Evolutionary conservation across 495 filamentous ascomycete species (phyloP).

Genomic region (Viridothelium virens): DNA sequence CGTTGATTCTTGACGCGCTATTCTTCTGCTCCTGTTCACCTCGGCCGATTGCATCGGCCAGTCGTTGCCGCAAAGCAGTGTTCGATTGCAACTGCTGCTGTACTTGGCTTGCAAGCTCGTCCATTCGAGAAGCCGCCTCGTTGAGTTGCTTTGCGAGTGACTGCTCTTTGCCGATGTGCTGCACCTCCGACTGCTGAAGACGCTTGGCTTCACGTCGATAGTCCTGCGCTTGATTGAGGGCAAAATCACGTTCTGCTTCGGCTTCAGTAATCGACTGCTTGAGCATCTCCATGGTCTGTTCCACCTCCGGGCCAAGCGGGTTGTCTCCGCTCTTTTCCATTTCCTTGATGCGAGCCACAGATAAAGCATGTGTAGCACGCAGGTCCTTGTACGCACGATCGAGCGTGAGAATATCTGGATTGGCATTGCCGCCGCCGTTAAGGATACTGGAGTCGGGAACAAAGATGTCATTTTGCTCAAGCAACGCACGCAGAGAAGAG

Average conservation of each 20-base stretch:
- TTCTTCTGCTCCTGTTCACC: conserved; percentile 78
- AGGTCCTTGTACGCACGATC: conserved; percentile 73
- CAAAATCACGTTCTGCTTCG: conserved; percentile 52
- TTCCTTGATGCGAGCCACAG: conserved; percentile 48
- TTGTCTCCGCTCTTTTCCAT: conserved; percentile 39
- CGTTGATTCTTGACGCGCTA: conserved; percentile 70
- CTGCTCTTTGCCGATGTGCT: conserved; percentile 55
- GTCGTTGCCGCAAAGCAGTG: conserved; percentile 61
- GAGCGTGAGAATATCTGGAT: conserved; percentile 59
- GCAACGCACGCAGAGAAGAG: conserved; percentile 62
- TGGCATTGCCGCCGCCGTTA: background rate
- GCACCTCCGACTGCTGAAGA: conserved; percentile 52
- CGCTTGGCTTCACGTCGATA: conserved; percentile 56
- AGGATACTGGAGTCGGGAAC: conserved; percentile 42
- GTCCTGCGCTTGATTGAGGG: conserved; percentile 20
- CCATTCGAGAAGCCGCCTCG: conserved; percentile 64
- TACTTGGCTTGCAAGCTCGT: conserved; percentile 67
- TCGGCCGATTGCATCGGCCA: conserved; percentile 75
- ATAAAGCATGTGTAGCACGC: conserved; percentile 51
- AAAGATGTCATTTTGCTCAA: conserved; percentile 81
- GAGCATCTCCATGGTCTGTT: conserved; percentile 52
- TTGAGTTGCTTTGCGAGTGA: conserved; percentile 57
- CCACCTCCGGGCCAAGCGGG: conserved; percentile 42
- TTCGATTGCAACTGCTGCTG: conserved; percentile 71
- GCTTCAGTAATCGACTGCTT: conserved; percentile 56